Conservation (phyloP, 805 yeast species). For the Tetrapisispora nanseiensis region DNA sequence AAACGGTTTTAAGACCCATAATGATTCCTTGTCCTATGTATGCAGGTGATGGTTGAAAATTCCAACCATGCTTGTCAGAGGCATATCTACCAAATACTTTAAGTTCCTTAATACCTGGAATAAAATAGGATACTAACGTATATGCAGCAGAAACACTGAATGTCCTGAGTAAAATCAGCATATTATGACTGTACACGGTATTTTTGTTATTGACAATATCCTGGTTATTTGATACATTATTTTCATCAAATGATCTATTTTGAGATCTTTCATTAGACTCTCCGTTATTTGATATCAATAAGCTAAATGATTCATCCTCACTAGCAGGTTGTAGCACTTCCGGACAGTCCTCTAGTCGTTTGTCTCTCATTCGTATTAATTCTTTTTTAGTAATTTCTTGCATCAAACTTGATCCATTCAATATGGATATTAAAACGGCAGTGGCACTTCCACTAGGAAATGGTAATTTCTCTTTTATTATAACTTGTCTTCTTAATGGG, state of each 20-base stretch:
- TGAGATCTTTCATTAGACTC: no score
- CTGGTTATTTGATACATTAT: no score
- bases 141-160: slow-evolving; percentile 62
- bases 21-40: slow-evolving; percentile 96
- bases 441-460: slow-evolving; percentile 97
- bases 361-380: slow-evolving; percentile 28
- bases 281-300: background rate
- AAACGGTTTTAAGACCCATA: slow-evolving; percentile 89
- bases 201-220: no score
- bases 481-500: slow-evolving; percentile 76
- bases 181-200: slow-evolving; percentile 41
- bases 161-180: slow-evolving; percentile 48
- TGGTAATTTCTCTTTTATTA: slow-evolving; percentile 75
- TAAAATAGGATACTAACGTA: slow-evolving; percentile 60
- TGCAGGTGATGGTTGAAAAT: slow-evolving; percentile 93
- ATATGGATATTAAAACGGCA: slow-evolving; percentile 80
- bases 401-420: slow-evolving; percentile 57
- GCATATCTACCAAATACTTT: slow-evolving; percentile 67
- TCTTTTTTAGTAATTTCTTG: slow-evolving; percentile 28
- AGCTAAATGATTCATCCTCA: slow-evolving; percentile 3
- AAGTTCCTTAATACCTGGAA: slow-evolving; percentile 56
- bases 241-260: no score
- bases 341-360: slow-evolving; percentile 19
- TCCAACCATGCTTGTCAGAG: slow-evolving; percentile 65
- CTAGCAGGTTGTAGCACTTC: slow-evolving; percentile 17